phyloP scores from a whole-genome alignment of 768 basidiomycete genomes.

The Leucosporidium creatinivorum region DNA sequence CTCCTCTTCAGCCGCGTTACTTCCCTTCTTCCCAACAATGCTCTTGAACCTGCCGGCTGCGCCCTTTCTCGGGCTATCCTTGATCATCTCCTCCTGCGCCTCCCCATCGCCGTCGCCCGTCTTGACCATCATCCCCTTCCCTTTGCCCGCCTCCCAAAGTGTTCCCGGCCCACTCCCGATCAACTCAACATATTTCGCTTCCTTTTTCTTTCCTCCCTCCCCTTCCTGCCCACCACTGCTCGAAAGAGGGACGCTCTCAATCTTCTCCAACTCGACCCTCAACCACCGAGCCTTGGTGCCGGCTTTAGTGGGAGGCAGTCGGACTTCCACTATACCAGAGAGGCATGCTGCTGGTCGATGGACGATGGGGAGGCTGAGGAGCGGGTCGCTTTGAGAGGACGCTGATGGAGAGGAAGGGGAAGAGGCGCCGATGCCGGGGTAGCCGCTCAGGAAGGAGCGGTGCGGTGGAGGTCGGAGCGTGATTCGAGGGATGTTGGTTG shows the following conservation, averaged over 20 bases:
- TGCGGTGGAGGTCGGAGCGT: slow-evolving; percentile 22
- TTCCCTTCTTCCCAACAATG: neutral
- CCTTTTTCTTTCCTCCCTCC: slow-evolving; percentile 43
- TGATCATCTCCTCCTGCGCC: too few relatives aligned
- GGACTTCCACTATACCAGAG: slow-evolving; percentile 61
- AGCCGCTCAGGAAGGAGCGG: slow-evolving; percentile 48
- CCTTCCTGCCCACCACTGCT: slow-evolving; percentile 53
- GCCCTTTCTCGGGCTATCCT: too few relatives aligned
- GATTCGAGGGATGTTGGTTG: neutral
- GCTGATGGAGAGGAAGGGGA: neutral
- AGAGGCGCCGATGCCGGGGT: slow-evolving; percentile 70
- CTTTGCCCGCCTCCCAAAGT: slow-evolving; percentile 72
- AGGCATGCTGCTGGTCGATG: slow-evolving; percentile 21
- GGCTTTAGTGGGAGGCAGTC: slow-evolving; percentile 51
- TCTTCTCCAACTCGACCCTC: slow-evolving; percentile 79
- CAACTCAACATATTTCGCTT: slow-evolving; percentile 54
- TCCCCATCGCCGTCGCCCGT: too few relatives aligned
- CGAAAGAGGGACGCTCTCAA: slow-evolving; percentile 58
- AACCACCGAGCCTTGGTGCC: slow-evolving; percentile 77
- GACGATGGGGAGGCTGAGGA: slow-evolving; percentile 21
- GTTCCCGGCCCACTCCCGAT: slow-evolving; percentile 75
- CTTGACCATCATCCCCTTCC: slow-evolving; percentile 5
- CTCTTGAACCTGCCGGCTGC: neutral
- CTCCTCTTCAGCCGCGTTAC: slow-evolving; percentile 1
- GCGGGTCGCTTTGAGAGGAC: slow-evolving; percentile 8